Conservation (phyloP, 371 early-diverging fungal species). For the Encephalitozoon intestinalis region DNA sequence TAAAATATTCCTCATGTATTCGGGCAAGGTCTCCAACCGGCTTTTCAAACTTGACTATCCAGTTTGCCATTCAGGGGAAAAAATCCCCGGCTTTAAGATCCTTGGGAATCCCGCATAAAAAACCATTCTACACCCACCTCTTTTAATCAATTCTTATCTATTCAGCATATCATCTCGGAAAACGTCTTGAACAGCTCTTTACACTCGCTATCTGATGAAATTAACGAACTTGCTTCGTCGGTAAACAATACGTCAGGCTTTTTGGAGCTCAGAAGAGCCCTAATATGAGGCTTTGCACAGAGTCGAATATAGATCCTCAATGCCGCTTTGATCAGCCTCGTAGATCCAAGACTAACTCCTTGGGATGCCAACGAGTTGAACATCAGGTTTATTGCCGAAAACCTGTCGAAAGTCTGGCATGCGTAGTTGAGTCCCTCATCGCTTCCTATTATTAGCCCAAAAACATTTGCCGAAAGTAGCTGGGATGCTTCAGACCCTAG, state of each 20-base stretch:
- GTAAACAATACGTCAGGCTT: constrained; percentile 25
- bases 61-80: not conserved
- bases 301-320: constrained; percentile 82
- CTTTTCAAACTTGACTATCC: constrained; percentile 14
- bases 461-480: constrained; percentile 88
- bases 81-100: not conserved
- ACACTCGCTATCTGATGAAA: not conserved
- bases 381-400: constrained; percentile 84
- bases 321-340: constrained; percentile 79
- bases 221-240: not conserved
- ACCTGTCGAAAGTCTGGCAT: constrained; percentile 85
- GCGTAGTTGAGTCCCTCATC: constrained; percentile 88
- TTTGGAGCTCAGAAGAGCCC: constrained; percentile 12
- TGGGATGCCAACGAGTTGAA: constrained; percentile 82
- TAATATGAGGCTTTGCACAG: constrained; percentile 57
- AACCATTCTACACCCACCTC: not conserved
- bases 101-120: not conserved
- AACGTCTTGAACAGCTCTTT: constrained; percentile 1
- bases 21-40: not conserved
- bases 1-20: constrained; percentile 14
- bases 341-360: constrained; percentile 72
- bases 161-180: not conserved
- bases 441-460: constrained; percentile 83
- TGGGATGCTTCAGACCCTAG: constrained; percentile 85
- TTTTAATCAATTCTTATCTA: not conserved